These are phyloP conservation scores for Penicillium nucicola DNA, from an alignment of 495 filamentous ascomycete species.

Conservation along the genomic window DNA sequence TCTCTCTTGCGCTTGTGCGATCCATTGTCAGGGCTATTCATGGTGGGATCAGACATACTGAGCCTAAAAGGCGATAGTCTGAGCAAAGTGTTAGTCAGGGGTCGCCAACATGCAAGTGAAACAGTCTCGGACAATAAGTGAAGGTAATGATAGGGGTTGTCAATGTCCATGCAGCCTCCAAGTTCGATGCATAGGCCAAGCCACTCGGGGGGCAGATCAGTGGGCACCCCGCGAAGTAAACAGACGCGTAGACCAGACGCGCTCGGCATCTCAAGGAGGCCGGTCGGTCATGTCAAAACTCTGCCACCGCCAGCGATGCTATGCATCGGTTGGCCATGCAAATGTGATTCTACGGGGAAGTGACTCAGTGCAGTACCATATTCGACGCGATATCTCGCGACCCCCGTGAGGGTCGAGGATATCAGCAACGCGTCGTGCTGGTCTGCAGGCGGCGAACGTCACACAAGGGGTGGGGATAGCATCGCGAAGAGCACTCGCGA, in stretches of 20 bases:
- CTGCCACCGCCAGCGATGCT: background rate
- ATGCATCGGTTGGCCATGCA: background rate
- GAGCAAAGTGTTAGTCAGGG: slow-evolving; percentile 19
- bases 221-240: slow-evolving; percentile 15
- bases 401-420: slow-evolving; percentile 8
- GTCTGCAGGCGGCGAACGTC: slow-evolving; percentile 27
- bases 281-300: background rate
- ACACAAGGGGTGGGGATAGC: slow-evolving; percentile 15
- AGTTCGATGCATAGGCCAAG: slow-evolving; percentile 4
- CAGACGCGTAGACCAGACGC: slow-evolving; percentile 17
- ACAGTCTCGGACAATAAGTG: slow-evolving; percentile 1
- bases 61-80: slow-evolving; percentile 7
- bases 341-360: background rate
- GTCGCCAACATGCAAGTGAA: slow-evolving; percentile 3
- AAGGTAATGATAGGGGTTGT: background rate
- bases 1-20: slow-evolving; percentile 47
- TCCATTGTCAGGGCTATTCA: slow-evolving; percentile 36
- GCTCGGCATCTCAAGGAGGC: slow-evolving; percentile 1
- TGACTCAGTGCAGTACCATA: background rate
- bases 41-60: slow-evolving; percentile 42
- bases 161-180: slow-evolving; percentile 2
- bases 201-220: slow-evolving; percentile 12
- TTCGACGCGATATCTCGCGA: background rate
- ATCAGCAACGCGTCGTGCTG: slow-evolving; percentile 32
- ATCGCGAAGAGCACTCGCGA: slow-evolving; percentile 6